These are phyloP conservation scores for Otatea glauca DNA, from an alignment of 176 grass and related monocot species.

Conservation along the genomic window DNA sequence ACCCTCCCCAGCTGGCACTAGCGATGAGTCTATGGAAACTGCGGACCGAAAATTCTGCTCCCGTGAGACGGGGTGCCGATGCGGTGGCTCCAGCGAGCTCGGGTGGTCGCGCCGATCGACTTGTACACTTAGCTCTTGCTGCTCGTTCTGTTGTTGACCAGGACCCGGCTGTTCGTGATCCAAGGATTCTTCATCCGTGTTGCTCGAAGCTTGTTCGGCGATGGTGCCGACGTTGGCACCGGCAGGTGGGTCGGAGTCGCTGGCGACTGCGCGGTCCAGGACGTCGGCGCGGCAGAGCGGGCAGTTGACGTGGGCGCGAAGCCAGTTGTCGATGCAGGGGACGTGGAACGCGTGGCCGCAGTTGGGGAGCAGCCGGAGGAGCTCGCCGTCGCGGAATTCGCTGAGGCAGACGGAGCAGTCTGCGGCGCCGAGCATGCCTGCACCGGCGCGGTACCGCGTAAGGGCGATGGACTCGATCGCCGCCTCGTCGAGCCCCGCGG, in stretches of 20 bases:
- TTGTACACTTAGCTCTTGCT: slow-evolving; percentile 15
- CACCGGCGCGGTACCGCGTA: slow-evolving; percentile 49
- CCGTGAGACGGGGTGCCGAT: not conserved
- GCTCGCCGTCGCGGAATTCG: slow-evolving; percentile 83
- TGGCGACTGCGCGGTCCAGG: slow-evolving; percentile 20
- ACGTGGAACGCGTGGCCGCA: slow-evolving; percentile 91
- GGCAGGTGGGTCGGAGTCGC: not conserved
- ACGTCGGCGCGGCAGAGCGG: slow-evolving; percentile 79
- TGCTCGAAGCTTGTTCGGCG: not conserved
- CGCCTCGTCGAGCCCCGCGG: slow-evolving; percentile 79
- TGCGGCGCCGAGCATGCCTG: slow-evolving; percentile 43
- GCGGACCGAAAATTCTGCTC: not conserved
- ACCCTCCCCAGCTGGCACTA: not conserved
- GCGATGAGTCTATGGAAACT: slow-evolving; percentile 53
- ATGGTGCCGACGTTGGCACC: not conserved
- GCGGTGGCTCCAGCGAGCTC: slow-evolving; percentile 4
- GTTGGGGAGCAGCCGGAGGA: slow-evolving; percentile 84
- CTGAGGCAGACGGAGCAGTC: slow-evolving; percentile 84
- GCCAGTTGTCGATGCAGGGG: slow-evolving; percentile 88
- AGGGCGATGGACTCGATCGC: slow-evolving; percentile 61
- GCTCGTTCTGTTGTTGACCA: slow-evolving; percentile 4
- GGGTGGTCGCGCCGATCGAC: not conserved
- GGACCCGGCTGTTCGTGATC: not conserved
- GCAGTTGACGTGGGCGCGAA: slow-evolving; percentile 79
- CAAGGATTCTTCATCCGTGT: not conserved